Percentiles rank a stretch among this genome's conserved stretches.
phyloP scores from a whole-genome alignment of 2,329 filamentous ascomycete species.

The Penicillium sp. region DNA sequence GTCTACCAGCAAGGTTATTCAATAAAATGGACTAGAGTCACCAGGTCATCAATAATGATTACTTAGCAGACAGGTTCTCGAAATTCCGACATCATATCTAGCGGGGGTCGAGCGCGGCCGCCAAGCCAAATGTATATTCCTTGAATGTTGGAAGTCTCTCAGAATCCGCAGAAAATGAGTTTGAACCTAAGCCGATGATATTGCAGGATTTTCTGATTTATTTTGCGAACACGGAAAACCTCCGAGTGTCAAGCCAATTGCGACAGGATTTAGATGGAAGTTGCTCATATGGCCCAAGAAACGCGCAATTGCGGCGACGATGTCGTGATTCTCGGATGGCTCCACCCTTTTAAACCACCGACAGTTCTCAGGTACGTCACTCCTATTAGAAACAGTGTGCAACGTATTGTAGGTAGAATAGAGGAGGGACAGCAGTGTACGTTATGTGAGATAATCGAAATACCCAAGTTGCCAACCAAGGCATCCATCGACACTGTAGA shows the following conservation, averaged over 20 bases:
- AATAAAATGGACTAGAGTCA: background rate
- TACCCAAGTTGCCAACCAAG: background rate
- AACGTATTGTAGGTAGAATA: background rate
- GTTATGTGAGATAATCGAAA: background rate
- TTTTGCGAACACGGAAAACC: background rate
- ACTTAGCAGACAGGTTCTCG: background rate
- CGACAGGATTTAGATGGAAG: background rate
- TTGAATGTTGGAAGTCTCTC: background rate
- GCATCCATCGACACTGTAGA: too few relatives aligned
- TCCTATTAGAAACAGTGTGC: background rate
- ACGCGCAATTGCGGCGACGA: constrained; percentile 10
- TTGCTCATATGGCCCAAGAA: constrained; percentile 1
- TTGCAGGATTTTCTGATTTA: background rate
- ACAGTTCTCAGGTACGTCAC: background rate
- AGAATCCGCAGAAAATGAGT: background rate
- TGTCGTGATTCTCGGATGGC: constrained; percentile 8
- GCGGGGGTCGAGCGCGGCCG: background rate
- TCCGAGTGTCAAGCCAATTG: background rate
- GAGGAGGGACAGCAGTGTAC: background rate
- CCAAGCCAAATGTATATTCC: background rate
- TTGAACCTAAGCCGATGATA: background rate
- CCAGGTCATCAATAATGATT: too few relatives aligned
- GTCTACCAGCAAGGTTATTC: too few relatives aligned
- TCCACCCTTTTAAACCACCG: background rate
- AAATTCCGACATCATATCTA: background rate